A percentile compares a stretch with the other conserved stretches of the same genome.
These are phyloP conservation scores for Lagenidium giganteum DNA, from an alignment of 352 stramenopile species.

Conservation along the genomic window DNA sequence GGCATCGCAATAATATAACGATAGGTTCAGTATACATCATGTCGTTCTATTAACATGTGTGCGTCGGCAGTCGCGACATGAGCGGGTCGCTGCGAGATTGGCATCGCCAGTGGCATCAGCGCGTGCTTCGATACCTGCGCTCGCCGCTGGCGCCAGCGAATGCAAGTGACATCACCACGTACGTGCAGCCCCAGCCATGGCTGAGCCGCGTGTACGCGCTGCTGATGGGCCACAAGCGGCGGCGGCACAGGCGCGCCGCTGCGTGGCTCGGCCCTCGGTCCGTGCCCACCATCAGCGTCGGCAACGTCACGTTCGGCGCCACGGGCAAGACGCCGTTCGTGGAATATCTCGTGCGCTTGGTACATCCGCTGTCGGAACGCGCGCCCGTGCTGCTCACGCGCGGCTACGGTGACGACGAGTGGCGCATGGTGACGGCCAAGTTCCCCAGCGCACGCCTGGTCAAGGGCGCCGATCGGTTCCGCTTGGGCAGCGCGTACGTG, in stretches of 20 bases:
- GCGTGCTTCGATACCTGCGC: conserved; percentile 26
- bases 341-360: conserved; percentile 26
- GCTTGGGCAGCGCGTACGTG: conserved; percentile 6
- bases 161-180: no score
- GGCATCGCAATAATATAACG: no score
- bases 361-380: background rate
- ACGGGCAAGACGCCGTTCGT: conserved; percentile 71
- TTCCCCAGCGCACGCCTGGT: conserved; percentile 42
- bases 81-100: no score
- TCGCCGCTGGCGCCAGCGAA: conserved; percentile 2
- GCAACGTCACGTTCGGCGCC: conserved; percentile 69
- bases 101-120: conserved; percentile 25
- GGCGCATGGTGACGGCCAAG: conserved; percentile 38
- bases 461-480: conserved; percentile 30
- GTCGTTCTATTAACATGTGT: no score
- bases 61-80: no score
- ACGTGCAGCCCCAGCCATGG: conserved; percentile 15
- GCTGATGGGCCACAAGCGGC: conserved; percentile 27
- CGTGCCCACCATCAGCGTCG: conserved; percentile 56
- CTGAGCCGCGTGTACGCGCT: conserved; percentile 37
- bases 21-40: no score
- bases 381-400: conserved; percentile 49
- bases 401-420: conserved; percentile 70
- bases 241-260: conserved; percentile 11
- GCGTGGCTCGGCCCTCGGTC: conserved; percentile 20